These are phyloP conservation scores for Magnusiomyces ingens DNA, from an alignment of 1,139 yeast species.

Conservation along the genomic window DNA sequence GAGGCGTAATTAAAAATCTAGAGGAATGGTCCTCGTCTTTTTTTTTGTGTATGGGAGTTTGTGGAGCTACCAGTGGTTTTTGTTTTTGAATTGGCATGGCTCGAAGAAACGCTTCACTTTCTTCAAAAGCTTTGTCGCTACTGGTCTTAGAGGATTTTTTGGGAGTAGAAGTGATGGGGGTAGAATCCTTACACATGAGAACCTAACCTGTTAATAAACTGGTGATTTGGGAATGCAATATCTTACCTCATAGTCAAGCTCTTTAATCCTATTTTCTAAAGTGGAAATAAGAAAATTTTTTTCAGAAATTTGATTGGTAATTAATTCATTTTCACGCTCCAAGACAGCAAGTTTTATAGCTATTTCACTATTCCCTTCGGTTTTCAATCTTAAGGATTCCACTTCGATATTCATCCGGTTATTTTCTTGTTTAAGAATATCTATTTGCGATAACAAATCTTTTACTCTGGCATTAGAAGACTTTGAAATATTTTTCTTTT, in stretches of 20 bases:
- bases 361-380: neutral
- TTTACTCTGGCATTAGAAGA: constrained; percentile 4
- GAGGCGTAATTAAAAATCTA: constrained; percentile 2
- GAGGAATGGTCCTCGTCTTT: neutral
- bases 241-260: constrained; percentile 15
- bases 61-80: neutral
- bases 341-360: neutral
- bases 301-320: neutral
- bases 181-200: neutral
- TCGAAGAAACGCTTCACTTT: constrained; percentile 3
- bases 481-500: constrained; percentile 6
- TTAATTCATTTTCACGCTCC: neutral
- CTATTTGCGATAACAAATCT: constrained; percentile 8
- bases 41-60: neutral
- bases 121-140: neutral
- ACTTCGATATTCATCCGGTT: constrained; percentile 3
- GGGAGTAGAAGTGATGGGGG: neutral
- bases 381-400: constrained; percentile 2
- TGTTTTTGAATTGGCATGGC: constrained; percentile 9
- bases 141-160: neutral
- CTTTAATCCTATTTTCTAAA: constrained; percentile 11
- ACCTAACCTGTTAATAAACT: neutral
- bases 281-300: neutral
- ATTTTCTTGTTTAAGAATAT: constrained; percentile 6
- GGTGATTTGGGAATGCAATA: neutral